Conservation (phyloP, 78 protist genomes). For the Protostelium mycophagum region DNA sequence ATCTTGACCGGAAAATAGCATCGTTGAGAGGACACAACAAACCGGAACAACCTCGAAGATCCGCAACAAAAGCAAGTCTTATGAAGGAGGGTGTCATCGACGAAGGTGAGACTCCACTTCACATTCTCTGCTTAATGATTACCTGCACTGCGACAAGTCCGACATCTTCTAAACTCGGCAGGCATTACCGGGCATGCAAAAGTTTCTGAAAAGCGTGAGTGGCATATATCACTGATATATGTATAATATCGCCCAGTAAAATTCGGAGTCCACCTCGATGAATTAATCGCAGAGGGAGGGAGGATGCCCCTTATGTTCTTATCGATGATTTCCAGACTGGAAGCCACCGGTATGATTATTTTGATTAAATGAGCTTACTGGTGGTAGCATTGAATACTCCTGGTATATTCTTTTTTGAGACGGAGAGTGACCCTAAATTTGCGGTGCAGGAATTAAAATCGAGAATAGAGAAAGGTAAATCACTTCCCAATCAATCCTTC, state of each 20-base stretch:
- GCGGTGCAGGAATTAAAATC: background rate
- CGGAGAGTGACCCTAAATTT: background rate
- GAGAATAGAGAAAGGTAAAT: background rate
- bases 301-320: background rate
- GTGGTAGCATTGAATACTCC: background rate
- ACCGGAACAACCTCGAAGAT: background rate
- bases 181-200: background rate
- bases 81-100: background rate
- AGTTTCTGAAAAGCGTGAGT: too few species aligned
- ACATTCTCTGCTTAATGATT: background rate
- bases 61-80: background rate
- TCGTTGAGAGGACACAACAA: too few species aligned
- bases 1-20: too few species aligned
- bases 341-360: background rate
- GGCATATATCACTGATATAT: background rate
- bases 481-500: background rate
- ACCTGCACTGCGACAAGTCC: background rate
- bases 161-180: background rate
- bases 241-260: background rate
- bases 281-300: background rate
- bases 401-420: background rate
- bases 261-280: background rate
- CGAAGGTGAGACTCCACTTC: background rate
- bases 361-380: background rate
- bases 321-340: background rate